Conservation (phyloP, 768 basidiomycete species). For the Melanogaster broomeanus region DNA sequence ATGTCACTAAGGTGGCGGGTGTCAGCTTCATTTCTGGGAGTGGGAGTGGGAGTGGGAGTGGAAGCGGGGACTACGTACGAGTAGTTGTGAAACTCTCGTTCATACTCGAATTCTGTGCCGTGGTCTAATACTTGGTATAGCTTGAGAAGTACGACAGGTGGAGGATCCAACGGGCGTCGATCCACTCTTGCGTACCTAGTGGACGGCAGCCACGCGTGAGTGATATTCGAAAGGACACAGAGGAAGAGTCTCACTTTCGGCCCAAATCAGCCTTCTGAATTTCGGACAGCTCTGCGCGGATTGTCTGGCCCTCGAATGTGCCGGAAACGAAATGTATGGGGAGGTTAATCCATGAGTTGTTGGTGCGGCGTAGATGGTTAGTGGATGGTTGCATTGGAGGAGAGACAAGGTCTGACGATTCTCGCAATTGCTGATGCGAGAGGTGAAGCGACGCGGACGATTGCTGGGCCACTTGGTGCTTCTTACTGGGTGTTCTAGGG, state of each 20-base stretch:
- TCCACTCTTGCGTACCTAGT: conserved; percentile 60
- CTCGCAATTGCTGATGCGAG: conserved; percentile 6
- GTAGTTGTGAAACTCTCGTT: conserved; percentile 52
- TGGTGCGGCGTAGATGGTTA: conserved; percentile 28
- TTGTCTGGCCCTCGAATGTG: conserved; percentile 56
- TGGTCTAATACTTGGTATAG: conserved; percentile 47
- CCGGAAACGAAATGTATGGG: conserved; percentile 60
- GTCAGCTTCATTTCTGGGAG: conserved; percentile 2
- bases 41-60: no score
- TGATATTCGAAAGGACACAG: conserved; percentile 5
- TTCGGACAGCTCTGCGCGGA: conserved; percentile 58
- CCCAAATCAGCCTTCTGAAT: conserved; percentile 69
- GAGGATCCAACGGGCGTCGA: conserved; percentile 69
- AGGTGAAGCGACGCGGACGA: no score
- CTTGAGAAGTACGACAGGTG: conserved; percentile 56
- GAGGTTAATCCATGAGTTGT: conserved; percentile 26
- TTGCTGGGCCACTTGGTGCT: conserved; percentile 19
- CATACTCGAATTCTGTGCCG: conserved; percentile 40
- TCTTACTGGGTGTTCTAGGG: no score
- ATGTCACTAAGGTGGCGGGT: conserved; percentile 47
- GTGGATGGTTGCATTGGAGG: conserved; percentile 13
- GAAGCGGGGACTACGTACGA: conserved; percentile 38
- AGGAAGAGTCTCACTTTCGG: conserved; percentile 50
- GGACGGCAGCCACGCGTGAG: not conserved
- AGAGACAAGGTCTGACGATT: not conserved